A percentile compares a stretch with the other conserved stretches of the same genome.
Conservation (phyloP, 805 yeast genomes). For the Wickerhamiella sergipiensis region DNA sequence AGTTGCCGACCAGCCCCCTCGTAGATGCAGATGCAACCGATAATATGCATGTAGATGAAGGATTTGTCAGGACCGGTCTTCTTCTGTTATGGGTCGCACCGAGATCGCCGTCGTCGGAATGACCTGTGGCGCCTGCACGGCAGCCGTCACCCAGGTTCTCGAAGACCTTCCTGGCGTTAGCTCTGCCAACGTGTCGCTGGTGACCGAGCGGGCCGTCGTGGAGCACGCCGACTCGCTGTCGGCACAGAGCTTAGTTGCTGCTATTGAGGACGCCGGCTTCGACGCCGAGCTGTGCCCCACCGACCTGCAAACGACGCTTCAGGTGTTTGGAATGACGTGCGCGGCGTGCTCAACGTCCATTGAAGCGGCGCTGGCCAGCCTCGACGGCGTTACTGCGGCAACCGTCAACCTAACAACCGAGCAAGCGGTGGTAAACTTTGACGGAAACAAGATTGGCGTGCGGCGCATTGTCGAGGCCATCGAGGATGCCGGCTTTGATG, state of each 20-base stretch:
- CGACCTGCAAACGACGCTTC: conserved; percentile 16
- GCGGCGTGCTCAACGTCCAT: conserved; percentile 39
- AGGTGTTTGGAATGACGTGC: conserved; percentile 49
- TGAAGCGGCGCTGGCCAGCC: conserved; percentile 31
- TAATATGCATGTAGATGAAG: background rate
- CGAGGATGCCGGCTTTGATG: conserved; percentile 40
- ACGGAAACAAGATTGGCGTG: conserved; percentile 37
- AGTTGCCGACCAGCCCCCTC: background rate
- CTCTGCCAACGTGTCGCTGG: conserved; percentile 49
- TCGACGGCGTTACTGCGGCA: conserved; percentile 38
- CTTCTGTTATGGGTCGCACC: conserved; percentile 3
- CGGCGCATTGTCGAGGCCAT: conserved; percentile 46
- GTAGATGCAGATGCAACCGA: background rate
- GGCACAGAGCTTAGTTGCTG: conserved; percentile 30
- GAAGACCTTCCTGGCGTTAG: conserved; percentile 37
- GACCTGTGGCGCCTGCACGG: conserved; percentile 84
- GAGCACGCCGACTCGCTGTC: conserved; percentile 29
- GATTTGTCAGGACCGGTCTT: background rate
- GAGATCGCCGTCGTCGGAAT: conserved; percentile 45
- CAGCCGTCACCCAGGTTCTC: conserved; percentile 47
- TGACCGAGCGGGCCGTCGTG: conserved; percentile 61
- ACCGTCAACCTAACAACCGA: conserved; percentile 41
- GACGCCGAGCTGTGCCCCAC: conserved; percentile 29
- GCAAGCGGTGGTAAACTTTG: conserved; percentile 40
- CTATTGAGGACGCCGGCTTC: conserved; percentile 69